Percentiles rank a stretch among this genome's conserved stretches.
Conservation (phyloP, 768 basidiomycete genomes). For the Boletus rubescentipes region DNA sequence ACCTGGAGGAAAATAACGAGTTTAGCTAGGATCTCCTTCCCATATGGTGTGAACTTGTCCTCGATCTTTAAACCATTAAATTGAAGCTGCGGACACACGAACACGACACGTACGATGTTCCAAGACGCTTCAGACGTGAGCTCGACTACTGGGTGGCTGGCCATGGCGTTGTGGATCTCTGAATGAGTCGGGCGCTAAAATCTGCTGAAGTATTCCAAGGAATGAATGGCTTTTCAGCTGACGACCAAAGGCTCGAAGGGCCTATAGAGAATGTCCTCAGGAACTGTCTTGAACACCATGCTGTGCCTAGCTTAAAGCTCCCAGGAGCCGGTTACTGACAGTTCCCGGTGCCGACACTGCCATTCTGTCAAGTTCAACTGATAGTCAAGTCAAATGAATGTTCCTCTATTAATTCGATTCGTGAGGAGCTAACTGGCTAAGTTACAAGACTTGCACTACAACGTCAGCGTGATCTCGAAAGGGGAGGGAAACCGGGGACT, state of each 20-base stretch:
- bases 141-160: constrained; percentile 67
- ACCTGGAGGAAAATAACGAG: constrained; percentile 87
- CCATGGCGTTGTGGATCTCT: constrained; percentile 40
- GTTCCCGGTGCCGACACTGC: constrained; percentile 1
- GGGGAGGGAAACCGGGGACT: background rate
- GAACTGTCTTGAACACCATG: no score
- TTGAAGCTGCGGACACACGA: background rate
- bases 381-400: background rate
- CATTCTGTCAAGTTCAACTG: no score
- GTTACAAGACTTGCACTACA: constrained; percentile 8
- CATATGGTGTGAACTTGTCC: constrained; percentile 89
- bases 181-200: background rate
- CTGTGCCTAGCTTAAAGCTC: no score
- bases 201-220: background rate
- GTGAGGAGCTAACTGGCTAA: constrained; percentile 2
- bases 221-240: background rate
- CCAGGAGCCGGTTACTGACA: constrained; percentile 9
- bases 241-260: no score
- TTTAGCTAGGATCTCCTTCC: constrained; percentile 81
- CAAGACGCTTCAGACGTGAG: constrained; percentile 84
- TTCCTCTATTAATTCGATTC: constrained; percentile 10
- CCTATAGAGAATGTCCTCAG: no score
- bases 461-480: background rate
- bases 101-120: constrained; percentile 63
- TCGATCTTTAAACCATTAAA: constrained; percentile 55